Conservation (phyloP, 371 early-diverging fungal genomes). For the Batkoa obscura region DNA sequence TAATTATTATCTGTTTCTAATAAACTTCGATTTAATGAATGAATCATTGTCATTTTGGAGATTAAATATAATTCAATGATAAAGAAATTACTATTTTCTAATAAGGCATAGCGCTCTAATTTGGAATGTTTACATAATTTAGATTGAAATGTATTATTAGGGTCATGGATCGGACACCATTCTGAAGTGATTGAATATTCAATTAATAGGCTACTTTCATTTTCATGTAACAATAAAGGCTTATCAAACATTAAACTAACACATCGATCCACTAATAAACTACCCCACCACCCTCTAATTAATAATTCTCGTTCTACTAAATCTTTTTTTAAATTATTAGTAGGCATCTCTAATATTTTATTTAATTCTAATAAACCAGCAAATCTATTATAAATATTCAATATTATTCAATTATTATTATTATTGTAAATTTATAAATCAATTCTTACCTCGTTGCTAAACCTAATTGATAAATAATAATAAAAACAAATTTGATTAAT, state of each 20-base stretch:
- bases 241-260: neutral
- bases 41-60: neutral
- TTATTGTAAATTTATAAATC: neutral
- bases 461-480: neutral
- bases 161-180: neutral
- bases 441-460: neutral
- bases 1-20: neutral
- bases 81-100: neutral
- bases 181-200: neutral
- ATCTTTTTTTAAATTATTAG: neutral
- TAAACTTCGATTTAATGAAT: neutral
- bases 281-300: neutral
- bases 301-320: neutral
- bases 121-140: neutral
- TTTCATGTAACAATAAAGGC: neutral
- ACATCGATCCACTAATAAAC: neutral
- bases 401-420: neutral
- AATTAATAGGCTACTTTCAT: neutral
- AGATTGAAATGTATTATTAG: neutral
- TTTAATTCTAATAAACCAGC: neutral
- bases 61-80: neutral
- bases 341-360: neutral
- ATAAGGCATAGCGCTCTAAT: neutral
- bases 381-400: neutral
- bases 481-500: neutral